Percentiles rank a stretch among this genome's conserved stretches.
Evolutionary conservation across 176 grass and related monocot genomes (phyloP).

Genomic region (Otatea glauca): DNA sequence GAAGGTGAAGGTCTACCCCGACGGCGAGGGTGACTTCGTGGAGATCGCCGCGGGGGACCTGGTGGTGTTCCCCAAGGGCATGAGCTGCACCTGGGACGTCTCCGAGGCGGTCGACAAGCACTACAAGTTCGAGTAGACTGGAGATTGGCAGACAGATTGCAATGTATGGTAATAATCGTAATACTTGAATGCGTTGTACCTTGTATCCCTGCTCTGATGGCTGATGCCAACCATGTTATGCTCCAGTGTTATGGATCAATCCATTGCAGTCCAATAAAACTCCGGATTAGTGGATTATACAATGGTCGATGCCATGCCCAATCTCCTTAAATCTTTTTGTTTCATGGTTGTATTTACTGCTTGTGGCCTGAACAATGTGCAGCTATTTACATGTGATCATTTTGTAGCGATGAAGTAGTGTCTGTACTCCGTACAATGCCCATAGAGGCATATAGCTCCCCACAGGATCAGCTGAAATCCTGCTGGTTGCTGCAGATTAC

Average conservation of each 20-base stretch:
- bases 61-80: slow-evolving; percentile 91
- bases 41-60: slow-evolving; percentile 88
- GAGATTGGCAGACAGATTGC: not conserved
- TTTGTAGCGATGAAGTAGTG: not conserved
- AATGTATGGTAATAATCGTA: not conserved
- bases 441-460: too few relatives aligned
- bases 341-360: not conserved
- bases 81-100: slow-evolving; percentile 97
- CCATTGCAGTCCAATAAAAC: not conserved
- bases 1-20: slow-evolving; percentile 97
- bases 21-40: slow-evolving; percentile 80
- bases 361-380: not conserved
- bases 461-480: too few relatives aligned
- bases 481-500: too few relatives aligned
- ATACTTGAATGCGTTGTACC: not conserved
- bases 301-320: not conserved
- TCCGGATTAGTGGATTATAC: not conserved
- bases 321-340: too few relatives aligned
- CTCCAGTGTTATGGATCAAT: not conserved
- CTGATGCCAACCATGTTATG: not conserved
- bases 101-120: slow-evolving; percentile 89
- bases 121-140: slow-evolving; percentile 78
- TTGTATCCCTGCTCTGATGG: not conserved
- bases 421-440: too few relatives aligned
- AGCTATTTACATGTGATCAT: not conserved